Evolutionary conservation across 805 yeast species (phyloP).

Genomic region (Cyberlindnera bimundalis): DNA sequence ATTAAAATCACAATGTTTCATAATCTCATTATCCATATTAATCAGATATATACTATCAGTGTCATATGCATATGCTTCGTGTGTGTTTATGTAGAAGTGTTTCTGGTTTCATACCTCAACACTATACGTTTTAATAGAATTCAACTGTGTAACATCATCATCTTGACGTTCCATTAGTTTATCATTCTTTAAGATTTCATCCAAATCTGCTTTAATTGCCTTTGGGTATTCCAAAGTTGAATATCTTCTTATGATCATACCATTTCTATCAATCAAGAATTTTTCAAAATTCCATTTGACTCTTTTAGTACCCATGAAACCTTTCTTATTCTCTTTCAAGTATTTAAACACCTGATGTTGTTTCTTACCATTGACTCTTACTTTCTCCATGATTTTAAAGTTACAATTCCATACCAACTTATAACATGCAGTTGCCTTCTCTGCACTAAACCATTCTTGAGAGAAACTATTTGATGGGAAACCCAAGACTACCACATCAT

Average conservation of each 20-base stretch:
- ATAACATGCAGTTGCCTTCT: constrained; percentile 75
- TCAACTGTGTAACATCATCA: background rate
- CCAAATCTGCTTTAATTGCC: constrained; percentile 6
- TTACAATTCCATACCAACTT: constrained; percentile 67
- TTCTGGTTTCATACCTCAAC: no score
- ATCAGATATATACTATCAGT: no score
- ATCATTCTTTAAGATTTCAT: constrained; percentile 1
- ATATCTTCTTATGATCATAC: constrained; percentile 54
- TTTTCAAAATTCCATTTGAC: constrained; percentile 77
- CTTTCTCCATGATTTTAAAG: constrained; percentile 74
- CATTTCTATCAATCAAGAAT: constrained; percentile 53
- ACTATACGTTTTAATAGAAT: no score
- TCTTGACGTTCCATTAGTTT: background rate
- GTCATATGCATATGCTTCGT: no score
- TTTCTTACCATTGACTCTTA: constrained; percentile 74
- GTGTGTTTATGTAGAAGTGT: no score
- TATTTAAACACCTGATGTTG: constrained; percentile 67
- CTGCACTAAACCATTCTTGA: constrained; percentile 60
- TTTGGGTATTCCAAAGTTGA: constrained; percentile 25
- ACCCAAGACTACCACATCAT: constrained; percentile 69
- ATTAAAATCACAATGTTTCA: no score
- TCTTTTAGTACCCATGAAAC: constrained; percentile 58
- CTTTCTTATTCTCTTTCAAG: constrained; percentile 60
- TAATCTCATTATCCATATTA: no score
- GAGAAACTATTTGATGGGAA: constrained; percentile 94